Base-by-base conservation (phyloP, 176 grass and related monocot species). In the Carex cristatella region DNA sequence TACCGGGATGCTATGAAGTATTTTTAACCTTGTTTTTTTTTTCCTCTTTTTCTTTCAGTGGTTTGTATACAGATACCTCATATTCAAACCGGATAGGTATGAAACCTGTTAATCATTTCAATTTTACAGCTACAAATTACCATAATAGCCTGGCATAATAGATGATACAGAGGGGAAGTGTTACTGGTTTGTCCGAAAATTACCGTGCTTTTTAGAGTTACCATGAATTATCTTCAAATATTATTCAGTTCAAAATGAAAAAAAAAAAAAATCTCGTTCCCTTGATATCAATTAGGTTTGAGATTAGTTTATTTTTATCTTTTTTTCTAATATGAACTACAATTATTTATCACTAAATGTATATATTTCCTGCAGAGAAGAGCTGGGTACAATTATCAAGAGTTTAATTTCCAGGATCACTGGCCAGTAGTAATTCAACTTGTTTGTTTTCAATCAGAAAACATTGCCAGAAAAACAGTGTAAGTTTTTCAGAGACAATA, bases 61-160 rank as follows among this genome's bases (percentile, higher is more conserved):
- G 81, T 98, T 98, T 81, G 86, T 98, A 84, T 98, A 98, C 69
- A 90, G 90, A 54, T 95, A 98, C 79, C 96, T 98, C 66, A 87
- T 98, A 31, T 94, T 98, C 88, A 98, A 91, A 80, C 79, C 88
- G 59, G 91, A 94, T 58, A 95, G 93, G 96, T 95, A 92, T 67
- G 78, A 44, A 44, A 85, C n/a, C 13, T 61, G 10, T 66, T 4
- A 44, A 56, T 65, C 5, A 46, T 71, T 85, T 19, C 19, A 78
- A 16, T 56, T 75, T 75, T 27, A 35, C 27, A 15, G 46, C 1
- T 55, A 16, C 0, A 16, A 2, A 2, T 55, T 56, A 16, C 19
- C 11, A 7, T 77, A 16, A 15, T 48, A 31, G 19, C 46, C 71
- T 53, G 71, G 11, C 42, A 76, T 44, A 7, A 53, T 49, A 5